Percentiles rank a stretch among this genome's conserved stretches.
Evolutionary conservation across 176 grass and related monocot genomes (phyloP).

Genomic region (Juncus inflexus): DNA sequence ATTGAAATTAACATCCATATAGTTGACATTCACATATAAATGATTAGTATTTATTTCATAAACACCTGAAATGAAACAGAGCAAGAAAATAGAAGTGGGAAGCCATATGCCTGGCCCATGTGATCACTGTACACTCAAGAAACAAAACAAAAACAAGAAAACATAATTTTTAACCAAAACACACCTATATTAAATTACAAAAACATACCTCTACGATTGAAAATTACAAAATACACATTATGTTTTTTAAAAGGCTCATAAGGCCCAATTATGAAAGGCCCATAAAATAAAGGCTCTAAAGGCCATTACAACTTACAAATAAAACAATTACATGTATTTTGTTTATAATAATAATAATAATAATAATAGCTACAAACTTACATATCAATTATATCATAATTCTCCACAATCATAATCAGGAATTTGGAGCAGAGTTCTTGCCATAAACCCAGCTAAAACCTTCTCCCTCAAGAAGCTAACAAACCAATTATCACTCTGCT

Average conservation of each 20-base stretch:
- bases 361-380: too few relatives aligned
- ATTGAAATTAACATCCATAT: slow-evolving; percentile 18
- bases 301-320: too few relatives aligned
- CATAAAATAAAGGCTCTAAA: too few relatives aligned
- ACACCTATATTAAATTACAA: not conserved
- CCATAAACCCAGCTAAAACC: slow-evolving; percentile 29
- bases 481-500: slow-evolving; percentile 28
- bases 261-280: too few relatives aligned
- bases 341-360: too few relatives aligned
- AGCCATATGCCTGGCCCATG: slow-evolving; percentile 11
- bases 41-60: slow-evolving; percentile 14
- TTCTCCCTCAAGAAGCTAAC: slow-evolving; percentile 45
- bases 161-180: not conserved
- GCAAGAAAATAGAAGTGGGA: too few relatives aligned
- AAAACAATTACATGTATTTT: too few relatives aligned
- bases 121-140: slow-evolving; percentile 13
- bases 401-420: slow-evolving; percentile 46
- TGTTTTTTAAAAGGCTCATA: too few relatives aligned
- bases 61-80: slow-evolving; percentile 16
- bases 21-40: slow-evolving; percentile 27
- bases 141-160: slow-evolving; percentile 3
- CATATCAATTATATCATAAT: not conserved
- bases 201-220: too few relatives aligned
- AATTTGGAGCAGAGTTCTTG: slow-evolving; percentile 8
- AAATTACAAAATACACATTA: too few relatives aligned